Evolutionary conservation across 2,329 filamentous ascomycete genomes (phyloP).

Genomic region (Coniella lustricola): DNA sequence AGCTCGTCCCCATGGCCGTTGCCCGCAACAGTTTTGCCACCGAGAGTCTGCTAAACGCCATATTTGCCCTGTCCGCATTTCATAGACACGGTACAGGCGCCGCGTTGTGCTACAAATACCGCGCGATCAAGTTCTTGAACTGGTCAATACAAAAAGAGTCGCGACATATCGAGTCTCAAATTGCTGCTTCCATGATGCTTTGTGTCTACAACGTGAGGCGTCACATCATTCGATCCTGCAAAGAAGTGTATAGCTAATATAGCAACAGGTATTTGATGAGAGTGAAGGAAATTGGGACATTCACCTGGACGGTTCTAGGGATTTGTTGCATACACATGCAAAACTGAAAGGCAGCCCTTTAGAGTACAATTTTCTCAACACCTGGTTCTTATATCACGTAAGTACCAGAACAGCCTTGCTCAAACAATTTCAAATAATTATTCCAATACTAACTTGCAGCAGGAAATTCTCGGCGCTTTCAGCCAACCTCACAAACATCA

Average conservation of each 20-base stretch:
- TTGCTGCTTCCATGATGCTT: slow-evolving; percentile 43
- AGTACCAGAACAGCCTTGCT: not conserved
- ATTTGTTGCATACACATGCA: slow-evolving; percentile 24
- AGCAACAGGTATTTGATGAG: slow-evolving; percentile 39
- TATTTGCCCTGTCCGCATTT: slow-evolving; percentile 37
- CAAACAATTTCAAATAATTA: too few relatives aligned
- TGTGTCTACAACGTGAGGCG: slow-evolving; percentile 39
- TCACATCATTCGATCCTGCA: not conserved
- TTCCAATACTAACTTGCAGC: not conserved
- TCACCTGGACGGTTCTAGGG: slow-evolving; percentile 37
- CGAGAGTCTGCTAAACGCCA: slow-evolving; percentile 34
- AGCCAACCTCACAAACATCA: slow-evolving; percentile 27
- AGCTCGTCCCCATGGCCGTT: slow-evolving; percentile 40
- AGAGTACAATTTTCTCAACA: slow-evolving; percentile 33
- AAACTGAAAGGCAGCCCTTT: slow-evolving; percentile 22
- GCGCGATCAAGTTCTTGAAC: slow-evolving; percentile 33
- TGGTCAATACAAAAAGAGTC: slow-evolving; percentile 28
- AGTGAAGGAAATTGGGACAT: slow-evolving; percentile 38
- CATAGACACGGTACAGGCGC: slow-evolving; percentile 32
- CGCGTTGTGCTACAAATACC: slow-evolving; percentile 35
- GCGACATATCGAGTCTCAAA: slow-evolving; percentile 29
- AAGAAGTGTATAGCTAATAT: slow-evolving; percentile 12
- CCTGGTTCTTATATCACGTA: slow-evolving; percentile 40
- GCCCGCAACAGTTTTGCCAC: slow-evolving; percentile 27
- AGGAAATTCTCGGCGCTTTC: slow-evolving; percentile 36